Percentiles rank a stretch among this genome's conserved stretches.
phyloP scores from a whole-genome alignment of 352 stramenopile species.

The Phytopythium vexans region DNA sequence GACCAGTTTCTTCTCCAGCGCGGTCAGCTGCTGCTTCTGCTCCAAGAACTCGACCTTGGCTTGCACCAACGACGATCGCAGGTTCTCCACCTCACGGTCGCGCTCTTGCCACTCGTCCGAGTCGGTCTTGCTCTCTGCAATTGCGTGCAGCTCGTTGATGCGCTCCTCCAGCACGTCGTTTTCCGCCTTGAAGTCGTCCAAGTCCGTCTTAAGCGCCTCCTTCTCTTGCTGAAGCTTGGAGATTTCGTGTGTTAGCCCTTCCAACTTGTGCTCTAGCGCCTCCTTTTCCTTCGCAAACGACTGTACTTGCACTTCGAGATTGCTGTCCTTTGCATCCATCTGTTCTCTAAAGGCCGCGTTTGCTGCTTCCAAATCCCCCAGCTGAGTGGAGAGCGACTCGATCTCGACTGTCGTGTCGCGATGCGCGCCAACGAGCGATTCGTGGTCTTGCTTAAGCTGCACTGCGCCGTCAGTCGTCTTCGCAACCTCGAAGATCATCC shows the following conservation, averaged over 20 bases:
- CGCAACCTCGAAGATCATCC: conserved; percentile 74
- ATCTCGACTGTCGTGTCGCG: conserved; percentile 30
- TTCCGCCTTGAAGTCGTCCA: conserved; percentile 47
- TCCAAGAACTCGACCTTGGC: conserved; percentile 50
- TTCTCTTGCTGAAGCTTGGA: conserved; percentile 20
- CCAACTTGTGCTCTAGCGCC: conserved; percentile 23
- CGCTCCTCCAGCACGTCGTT: conserved; percentile 59
- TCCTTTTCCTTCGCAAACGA: conserved; percentile 39
- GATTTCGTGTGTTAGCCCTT: conserved; percentile 15
- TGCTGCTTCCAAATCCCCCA: conserved; percentile 16
- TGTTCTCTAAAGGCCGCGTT: conserved; percentile 3
- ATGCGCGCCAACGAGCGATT: conserved; percentile 30
- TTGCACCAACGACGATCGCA: conserved; percentile 58
- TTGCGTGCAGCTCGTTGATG: conserved; percentile 39
- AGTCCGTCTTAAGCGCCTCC: conserved; percentile 24
- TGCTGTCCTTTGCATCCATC: conserved; percentile 18
- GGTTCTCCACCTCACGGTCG: conserved; percentile 47
- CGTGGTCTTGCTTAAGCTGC: conserved; percentile 62
- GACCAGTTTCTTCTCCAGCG: conserved; percentile 56
- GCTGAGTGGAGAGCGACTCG: conserved; percentile 21
- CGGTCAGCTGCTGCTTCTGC: conserved; percentile 52
- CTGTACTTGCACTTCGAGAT: conserved; percentile 23
- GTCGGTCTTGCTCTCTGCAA: conserved; percentile 30
- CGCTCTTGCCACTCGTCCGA: conserved; percentile 37
- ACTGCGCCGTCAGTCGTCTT: conserved; percentile 59